A percentile compares a stretch with the other conserved stretches of the same genome.
phyloP scores from a whole-genome alignment of 768 basidiomycete species.

The Trametopsis cervina region DNA sequence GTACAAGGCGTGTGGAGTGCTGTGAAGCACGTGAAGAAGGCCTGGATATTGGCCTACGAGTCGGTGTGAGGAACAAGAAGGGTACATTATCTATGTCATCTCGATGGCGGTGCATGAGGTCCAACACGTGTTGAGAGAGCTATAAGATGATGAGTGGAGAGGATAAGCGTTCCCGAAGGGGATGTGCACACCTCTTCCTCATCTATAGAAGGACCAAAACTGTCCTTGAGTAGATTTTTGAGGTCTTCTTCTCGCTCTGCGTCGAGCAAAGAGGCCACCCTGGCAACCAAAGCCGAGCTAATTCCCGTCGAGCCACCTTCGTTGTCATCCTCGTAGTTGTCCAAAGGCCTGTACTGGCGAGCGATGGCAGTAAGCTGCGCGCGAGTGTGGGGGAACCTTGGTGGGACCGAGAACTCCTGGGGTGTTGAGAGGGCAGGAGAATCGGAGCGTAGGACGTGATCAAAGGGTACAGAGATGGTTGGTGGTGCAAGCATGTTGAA shows the following conservation, averaged over 20 bases:
- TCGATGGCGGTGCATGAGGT: slow-evolving; percentile 92
- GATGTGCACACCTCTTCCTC: slow-evolving; percentile 52
- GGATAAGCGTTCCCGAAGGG: background rate
- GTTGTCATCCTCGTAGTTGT: slow-evolving; percentile 49
- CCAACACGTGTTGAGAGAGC: slow-evolving; percentile 85
- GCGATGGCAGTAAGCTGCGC: slow-evolving; percentile 73
- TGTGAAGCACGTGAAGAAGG: slow-evolving; percentile 76
- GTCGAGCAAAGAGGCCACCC: slow-evolving; percentile 64
- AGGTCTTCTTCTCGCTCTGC: slow-evolving; percentile 86
- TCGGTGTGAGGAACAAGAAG: slow-evolving; percentile 77
- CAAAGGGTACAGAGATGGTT: slow-evolving; percentile 20
- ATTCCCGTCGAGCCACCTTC: slow-evolving; percentile 47
- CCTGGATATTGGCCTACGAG: slow-evolving; percentile 69
- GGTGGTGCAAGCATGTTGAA: slow-evolving; percentile 19
- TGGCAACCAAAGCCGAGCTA: slow-evolving; percentile 54
- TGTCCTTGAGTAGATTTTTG: slow-evolving; percentile 64
- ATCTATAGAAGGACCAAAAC: slow-evolving; percentile 50
- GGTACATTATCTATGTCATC: slow-evolving; percentile 82
- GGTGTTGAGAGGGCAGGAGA: slow-evolving; percentile 11
- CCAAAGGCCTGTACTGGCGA: slow-evolving; percentile 59
- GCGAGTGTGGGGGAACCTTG: slow-evolving; percentile 74
- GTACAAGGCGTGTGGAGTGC: slow-evolving; percentile 54
- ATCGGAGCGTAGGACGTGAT: slow-evolving; percentile 15
- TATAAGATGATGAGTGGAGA: slow-evolving; percentile 22
- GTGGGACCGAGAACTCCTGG: slow-evolving; percentile 15